Evolutionary conservation across 2,329 filamentous ascomycete genomes (phyloP), one percentile per base, ranked within the genome.

Genomic region (Elsinoe perseae): DNA sequence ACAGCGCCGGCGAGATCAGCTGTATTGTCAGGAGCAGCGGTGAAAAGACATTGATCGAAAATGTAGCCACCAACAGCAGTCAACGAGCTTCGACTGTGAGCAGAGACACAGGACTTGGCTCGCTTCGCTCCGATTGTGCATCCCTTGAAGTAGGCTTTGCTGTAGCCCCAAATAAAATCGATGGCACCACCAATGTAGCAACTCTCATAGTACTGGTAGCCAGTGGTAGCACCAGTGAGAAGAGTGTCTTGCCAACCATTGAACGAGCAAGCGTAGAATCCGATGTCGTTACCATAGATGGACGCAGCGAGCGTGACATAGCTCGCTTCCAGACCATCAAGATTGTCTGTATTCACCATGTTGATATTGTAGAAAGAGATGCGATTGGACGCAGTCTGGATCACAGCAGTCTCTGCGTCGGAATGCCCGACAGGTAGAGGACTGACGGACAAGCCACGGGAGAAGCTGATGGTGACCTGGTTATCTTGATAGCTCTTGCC

Each of bases 121-220:
- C 64, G 62, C 54, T 70, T 71, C 0, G 69, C 66, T 2, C 67
- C 65, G 16, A 72, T 71, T 3, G 67, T 70, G 16, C 69, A 70
- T 46, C 65, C 67, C 23, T 63, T 67, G 65, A 77, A 76, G 58
- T 76, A 76, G 9, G 66, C 74, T 0, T 73, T 68, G 2, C 72
- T 72, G 28, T 69, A 67, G 7, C 74, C 74, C 65, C 70, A 71
- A 14, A 72, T 75, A 66, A 75, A 74, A 52, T 76, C 72, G 36
- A 73, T 68, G 9, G 70, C 71, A 4, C 70, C 72, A 50, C 69
- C 68, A 23, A 73, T 68, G 57, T 71, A 71, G 42, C 65, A 65
- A 23, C 61, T 62, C 6, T 65, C 64, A 50, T 64, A 67, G 34
- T 79, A 68, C 62, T 80, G 77, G 23, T 67, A 65, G 34, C 66